Percentiles rank a stretch among this genome's conserved stretches.
Conservation (phyloP, 2,329 filamentous ascomycete genomes). For the Phyllosticta citribraziliensis region DNA sequence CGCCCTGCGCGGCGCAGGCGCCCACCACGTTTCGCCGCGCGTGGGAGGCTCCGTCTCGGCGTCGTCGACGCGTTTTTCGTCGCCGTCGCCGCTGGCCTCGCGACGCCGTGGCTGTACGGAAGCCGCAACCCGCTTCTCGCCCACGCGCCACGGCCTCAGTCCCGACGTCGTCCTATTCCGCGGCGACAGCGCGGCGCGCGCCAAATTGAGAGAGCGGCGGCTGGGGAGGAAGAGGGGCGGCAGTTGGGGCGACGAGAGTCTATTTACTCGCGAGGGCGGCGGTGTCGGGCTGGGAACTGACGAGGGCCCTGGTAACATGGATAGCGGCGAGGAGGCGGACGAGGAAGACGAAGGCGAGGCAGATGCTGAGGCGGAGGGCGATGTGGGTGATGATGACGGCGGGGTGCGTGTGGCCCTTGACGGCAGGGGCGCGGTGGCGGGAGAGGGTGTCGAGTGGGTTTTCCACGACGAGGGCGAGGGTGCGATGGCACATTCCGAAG, state of each 20-base stretch:
- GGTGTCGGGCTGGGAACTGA: too few relatives aligned
- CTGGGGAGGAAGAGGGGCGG: background rate
- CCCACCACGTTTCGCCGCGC: too few relatives aligned
- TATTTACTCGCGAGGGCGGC: background rate
- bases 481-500: too few relatives aligned
- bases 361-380: background rate
- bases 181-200: background rate
- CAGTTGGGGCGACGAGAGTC: background rate
- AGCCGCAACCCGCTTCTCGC: slow-evolving; percentile 41
- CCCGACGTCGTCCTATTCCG: slow-evolving; percentile 5
- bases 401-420: background rate
- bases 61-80: background rate
- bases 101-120: too few relatives aligned
- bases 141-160: slow-evolving; percentile 44
- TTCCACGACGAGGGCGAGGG: background rate
- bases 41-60: background rate
- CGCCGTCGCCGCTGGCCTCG: background rate
- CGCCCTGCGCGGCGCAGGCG: background rate
- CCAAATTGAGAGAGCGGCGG: background rate
- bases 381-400: background rate
- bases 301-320: background rate
- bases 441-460: background rate
- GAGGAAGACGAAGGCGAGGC: background rate
- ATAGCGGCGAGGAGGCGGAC: background rate
- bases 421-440: too few relatives aligned